These are phyloP conservation scores for Marchantia paleacea DNA, from an alignment of 225 moss, liverwort and hornwort genomes.

Conservation along the genomic window DNA sequence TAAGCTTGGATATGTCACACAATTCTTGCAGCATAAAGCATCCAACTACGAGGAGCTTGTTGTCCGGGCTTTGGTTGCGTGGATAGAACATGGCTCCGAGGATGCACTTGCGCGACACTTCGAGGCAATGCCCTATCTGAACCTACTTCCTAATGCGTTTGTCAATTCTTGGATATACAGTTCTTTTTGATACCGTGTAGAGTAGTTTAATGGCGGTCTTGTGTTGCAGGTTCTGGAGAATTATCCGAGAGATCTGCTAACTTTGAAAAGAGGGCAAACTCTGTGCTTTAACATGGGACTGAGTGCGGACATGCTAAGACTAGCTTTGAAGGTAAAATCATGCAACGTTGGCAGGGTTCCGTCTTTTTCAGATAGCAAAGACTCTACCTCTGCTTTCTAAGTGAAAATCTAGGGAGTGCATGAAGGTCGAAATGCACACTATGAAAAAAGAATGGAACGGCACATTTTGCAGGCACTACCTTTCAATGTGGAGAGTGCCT, in stretches of 20 bases:
- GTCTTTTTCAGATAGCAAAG: background rate
- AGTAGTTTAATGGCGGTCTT: background rate
- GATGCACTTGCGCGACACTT: conserved; percentile 54
- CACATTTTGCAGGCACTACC: conserved; percentile 53
- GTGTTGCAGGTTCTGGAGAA: conserved; percentile 54
- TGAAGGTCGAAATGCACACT: no score
- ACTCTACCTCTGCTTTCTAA: no score
- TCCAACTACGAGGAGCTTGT: conserved; percentile 62
- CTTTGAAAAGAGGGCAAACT: conserved; percentile 67
- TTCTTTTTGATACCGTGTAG: background rate
- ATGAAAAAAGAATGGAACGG: no score
- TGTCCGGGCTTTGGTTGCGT: conserved; percentile 52
- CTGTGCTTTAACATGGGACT: conserved; percentile 70
- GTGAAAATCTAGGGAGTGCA: no score
- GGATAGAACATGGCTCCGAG: conserved; percentile 46
- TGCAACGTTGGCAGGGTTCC: background rate
- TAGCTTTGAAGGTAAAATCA: conserved; percentile 25
- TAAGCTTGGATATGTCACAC: no score
- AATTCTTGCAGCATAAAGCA: conserved; percentile 50
- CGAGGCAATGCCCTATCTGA: conserved; percentile 43
- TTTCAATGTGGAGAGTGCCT: conserved; percentile 61
- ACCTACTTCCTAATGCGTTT: no score
- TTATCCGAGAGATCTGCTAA: conserved; percentile 65
- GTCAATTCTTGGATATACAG: background rate
- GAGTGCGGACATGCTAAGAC: conserved; percentile 55